Evolutionary conservation across 1,139 yeast species (phyloP), one percentile per base, ranked within the genome.

Genomic region (Pichia norvegensis): DNA sequence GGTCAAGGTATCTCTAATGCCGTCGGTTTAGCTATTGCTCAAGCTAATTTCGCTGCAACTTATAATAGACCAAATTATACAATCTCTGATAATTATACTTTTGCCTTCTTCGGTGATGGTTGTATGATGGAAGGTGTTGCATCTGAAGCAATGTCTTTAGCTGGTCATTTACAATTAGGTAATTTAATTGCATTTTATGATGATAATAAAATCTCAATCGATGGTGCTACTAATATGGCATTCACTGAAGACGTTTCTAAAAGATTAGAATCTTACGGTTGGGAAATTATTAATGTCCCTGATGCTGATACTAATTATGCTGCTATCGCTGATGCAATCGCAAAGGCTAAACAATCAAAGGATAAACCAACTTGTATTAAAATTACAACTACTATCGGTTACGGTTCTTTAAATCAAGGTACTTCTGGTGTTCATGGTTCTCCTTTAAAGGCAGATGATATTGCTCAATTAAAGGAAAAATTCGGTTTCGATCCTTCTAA

Each of bases 61-160:
- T 92, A 82, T 79, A 90, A 92, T 83, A 86, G 84, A 75, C 95
- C 95, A 57, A 85, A 76, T 60, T 78, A 69, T 69, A 70, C 76
- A 46, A 46, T 70, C 41, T 76, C 87, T 50, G 86, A 87, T 72
- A 78, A 79, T 67, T 78, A 74, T 76, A 81, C 88, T 55, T 92
- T 81, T 69, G 68, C 73, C 56, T 82, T 94, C 74, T 72, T 87
- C 54, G 99, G 99, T 72, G 99, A 92, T 63, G 99, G 98, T 59
- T 94, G 98, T 74, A 76, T 92, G 76, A 85, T 84, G 92, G 99
- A 92, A 75, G 99, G 99, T 78, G 88, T 92, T 54, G 79, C 97
- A 50, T 78, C 94, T 51, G 99, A 92, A 74, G 95, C 97, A 46
- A 77, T 78, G 59, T 92, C 98, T 39, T 72, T 90, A 54, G 99